Evolutionary conservation across 176 grass and related monocot species (phyloP).

Genomic region (Luzula sylvatica): DNA sequence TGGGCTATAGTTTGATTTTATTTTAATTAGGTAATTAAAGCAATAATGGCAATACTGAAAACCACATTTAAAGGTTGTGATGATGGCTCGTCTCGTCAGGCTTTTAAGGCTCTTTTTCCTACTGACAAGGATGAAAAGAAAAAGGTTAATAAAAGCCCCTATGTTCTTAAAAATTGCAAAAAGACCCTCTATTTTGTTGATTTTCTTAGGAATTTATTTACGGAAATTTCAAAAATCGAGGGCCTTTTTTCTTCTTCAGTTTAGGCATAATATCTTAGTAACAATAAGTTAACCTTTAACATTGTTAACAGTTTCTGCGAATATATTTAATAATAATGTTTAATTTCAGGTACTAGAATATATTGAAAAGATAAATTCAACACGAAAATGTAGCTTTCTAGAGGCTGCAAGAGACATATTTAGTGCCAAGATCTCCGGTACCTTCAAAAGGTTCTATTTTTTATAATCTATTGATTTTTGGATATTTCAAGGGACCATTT

Average conservation of each 20-base stretch:
- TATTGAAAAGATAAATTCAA: slow-evolving; percentile 73
- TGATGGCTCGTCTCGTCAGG: slow-evolving; percentile 64
- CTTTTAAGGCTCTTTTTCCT: slow-evolving; percentile 79
- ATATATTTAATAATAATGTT: slow-evolving; percentile 18
- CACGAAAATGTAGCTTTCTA: slow-evolving; percentile 76
- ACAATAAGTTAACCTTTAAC: too few species aligned
- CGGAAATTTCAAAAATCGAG: too few species aligned
- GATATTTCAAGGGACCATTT: neutral
- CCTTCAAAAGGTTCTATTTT: slow-evolving; percentile 81
- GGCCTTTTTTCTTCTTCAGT: too few species aligned
- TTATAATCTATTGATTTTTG: slow-evolving; percentile 21
- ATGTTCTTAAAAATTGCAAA: neutral
- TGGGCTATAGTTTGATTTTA: neutral
- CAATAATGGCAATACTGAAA: slow-evolving; percentile 75
- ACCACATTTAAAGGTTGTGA: slow-evolving; percentile 66
- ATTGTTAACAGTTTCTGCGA: too few species aligned
- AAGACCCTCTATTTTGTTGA: slow-evolving; percentile 5
- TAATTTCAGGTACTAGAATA: slow-evolving; percentile 63
- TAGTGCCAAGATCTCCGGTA: slow-evolving; percentile 88
- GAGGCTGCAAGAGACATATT: slow-evolving; percentile 71
- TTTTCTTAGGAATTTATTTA: too few species aligned
- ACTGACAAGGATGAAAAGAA: slow-evolving; percentile 87
- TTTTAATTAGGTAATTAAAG: slow-evolving; percentile 63
- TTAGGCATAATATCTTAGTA: too few species aligned
- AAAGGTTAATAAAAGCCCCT: slow-evolving; percentile 33